Evolutionary conservation across 2,329 filamentous ascomycete species (phyloP), one percentile per base, ranked within the genome.

Genomic region (Aureobasidium mangrovei): DNA sequence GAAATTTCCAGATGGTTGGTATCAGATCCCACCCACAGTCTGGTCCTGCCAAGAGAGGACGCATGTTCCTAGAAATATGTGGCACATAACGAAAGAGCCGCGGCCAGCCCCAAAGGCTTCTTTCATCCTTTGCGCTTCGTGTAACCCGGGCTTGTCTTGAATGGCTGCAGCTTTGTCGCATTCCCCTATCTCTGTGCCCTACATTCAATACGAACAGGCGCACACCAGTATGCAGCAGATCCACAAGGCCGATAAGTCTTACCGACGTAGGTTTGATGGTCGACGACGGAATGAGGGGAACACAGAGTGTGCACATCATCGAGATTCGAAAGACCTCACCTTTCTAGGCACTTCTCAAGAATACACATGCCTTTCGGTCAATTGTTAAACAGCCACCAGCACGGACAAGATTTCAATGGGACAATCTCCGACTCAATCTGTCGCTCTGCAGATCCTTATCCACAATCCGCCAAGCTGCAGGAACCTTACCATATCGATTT

Each of bases 81-180:
- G 39, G 48, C 48, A 52, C 48, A 42, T 10, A 36, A 51, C 48
- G 36, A 52, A 18, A 49, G 46, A 41, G 33, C 36, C 36, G 28
- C 36, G 18, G 5, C 36, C 27, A 18, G 12, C 10, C 3, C 31
- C 28, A 12, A 26, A 18, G 35, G 27, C 28, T 51, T 27, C 28
- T 51, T 27, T 4, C 24, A 43, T 43, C 31, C 29, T 42, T 43
- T 4, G 31, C 31, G 48, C 29, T 24, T 42, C 10, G 39, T 43
- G 48, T 43, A 26, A 52, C 31, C 8, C 10, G 24, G 28, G 12
- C 4, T n/a, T 43, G 39, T 10, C 10, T 7, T 35, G 32, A 18
- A 35, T 35, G 6, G 32, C 32, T 7, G 32, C 10, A 10, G 7
- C 6, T 10, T 35, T 7, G 10, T 10, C 32, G 32, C 32, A 7